These are phyloP conservation scores for Rhodotorula sp. DNA, from an alignment of 1,284 basidiomycete genomes.

Conservation along the genomic window DNA sequence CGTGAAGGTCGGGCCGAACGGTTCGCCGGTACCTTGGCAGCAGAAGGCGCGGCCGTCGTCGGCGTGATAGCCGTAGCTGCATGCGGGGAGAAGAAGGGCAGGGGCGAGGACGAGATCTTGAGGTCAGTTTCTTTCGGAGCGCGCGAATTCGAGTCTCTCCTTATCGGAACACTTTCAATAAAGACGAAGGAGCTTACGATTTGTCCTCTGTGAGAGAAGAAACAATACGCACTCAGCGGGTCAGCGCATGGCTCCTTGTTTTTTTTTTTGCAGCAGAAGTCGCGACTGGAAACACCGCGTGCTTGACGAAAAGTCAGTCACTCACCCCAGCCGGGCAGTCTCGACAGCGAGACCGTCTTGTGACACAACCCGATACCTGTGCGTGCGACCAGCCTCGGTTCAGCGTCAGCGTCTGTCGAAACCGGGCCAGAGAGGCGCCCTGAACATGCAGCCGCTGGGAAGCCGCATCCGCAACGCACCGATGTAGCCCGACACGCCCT, in stretches of 20 bases:
- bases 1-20: constrained; percentile 71
- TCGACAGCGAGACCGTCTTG: constrained; percentile 61
- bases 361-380: constrained; percentile 54
- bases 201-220: not conserved
- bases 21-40: constrained; percentile 66
- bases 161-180: not conserved
- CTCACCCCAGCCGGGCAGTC: constrained; percentile 74
- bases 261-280: no score
- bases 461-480: constrained; percentile 61
- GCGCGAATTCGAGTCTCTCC: not conserved
- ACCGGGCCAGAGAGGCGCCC: not conserved
- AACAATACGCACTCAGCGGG: no score
- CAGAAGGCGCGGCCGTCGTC: constrained; percentile 81
- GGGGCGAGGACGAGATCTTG: not conserved
- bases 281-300: no score
- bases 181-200: not conserved
- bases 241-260: not conserved
- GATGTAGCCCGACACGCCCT: constrained; percentile 81
- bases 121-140: not conserved
- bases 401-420: not conserved
- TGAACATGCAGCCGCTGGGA: no score
- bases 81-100: no score
- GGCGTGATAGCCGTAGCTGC: constrained; percentile 93
- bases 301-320: not conserved
- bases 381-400: no score